Percentiles rank a stretch among this genome's conserved stretches.
These are phyloP conservation scores for Neurospora sublineolata DNA, from an alignment of 495 filamentous ascomycete species.

Conservation along the genomic window DNA sequence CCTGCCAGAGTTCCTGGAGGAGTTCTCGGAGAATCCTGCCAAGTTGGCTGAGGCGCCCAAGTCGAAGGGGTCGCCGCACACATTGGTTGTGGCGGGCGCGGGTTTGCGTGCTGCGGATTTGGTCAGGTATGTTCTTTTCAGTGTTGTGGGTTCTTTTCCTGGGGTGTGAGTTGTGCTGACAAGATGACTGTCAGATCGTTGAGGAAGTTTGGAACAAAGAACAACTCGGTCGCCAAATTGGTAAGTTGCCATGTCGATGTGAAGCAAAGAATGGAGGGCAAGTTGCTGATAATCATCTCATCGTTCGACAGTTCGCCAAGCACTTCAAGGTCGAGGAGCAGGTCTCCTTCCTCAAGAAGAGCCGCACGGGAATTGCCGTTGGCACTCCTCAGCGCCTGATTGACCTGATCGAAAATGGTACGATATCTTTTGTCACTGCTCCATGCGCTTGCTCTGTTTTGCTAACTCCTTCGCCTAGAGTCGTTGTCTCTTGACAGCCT, in stretches of 20 bases:
- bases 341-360: conserved; percentile 59
- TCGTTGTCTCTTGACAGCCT: conserved; percentile 56
- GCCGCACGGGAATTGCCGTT: conserved; percentile 69
- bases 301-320: conserved; percentile 59
- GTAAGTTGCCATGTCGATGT: conserved; percentile 14
- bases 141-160: neutral
- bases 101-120: conserved; percentile 73
- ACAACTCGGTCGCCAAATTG: conserved; percentile 69
- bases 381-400: conserved; percentile 75
- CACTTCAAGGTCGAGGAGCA: conserved; percentile 92
- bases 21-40: conserved; percentile 41
- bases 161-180: neutral
- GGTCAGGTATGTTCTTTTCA: conserved; percentile 40
- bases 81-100: conserved; percentile 67
- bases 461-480: conserved; percentile 34
- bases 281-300: neutral
- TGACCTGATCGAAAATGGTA: conserved; percentile 72
- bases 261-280: neutral
- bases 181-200: conserved; percentile 42
- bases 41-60: conserved; percentile 51
- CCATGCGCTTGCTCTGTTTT: neutral
- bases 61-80: conserved; percentile 71
- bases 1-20: conserved; percentile 66
- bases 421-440: conserved; percentile 3
- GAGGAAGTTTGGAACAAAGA: conserved; percentile 65